Evolutionary conservation across 2,329 filamentous ascomycete genomes (phyloP), one percentile per base, ranked within the genome.

Genomic region (Blumeria graminis): DNA sequence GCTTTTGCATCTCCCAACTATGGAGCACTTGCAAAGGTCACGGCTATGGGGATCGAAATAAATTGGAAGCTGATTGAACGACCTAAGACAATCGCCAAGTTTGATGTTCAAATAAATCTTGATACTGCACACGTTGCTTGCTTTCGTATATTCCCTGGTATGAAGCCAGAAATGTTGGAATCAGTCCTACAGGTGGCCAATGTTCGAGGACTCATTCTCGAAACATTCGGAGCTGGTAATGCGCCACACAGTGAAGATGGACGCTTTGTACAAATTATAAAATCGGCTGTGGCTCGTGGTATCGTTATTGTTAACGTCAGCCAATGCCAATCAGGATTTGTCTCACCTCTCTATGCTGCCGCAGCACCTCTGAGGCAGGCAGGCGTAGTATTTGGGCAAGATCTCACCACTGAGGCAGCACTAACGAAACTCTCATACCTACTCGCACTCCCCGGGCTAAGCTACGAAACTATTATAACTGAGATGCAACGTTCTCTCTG

Each of bases 261-360:
- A 6, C 60, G 56, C n/a, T 72, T 86, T 66, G 80, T 76, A 38
- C 74, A 76, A 33, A 77, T 84, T 41, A 72, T 85, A 57, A 74
- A 75, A 18, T 74, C 76, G 16, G 82, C 81, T 5, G 78, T 84
- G 13, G 69, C 75, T 61, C 72, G 80, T 56, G 81, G 81, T 6
- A 80, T 84, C 46, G 78, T 84, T 38, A 82, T 86, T 60, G 80
- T 86, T 34, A 85, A 84, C 62, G 75, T 86, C 55, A 83, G 80
- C 1, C 82, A 86, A 66, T 86, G 66, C 43, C 64, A 65, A 59
- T 75, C 73, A 1, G 76, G 76, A 9, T 74, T 71, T 53, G 76
- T 79, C 18, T 76, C 71, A 43, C 74, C 76, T 1, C 68, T 78
- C 10, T 79, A 78, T 64, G 76, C 75, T n/a, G 71, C 76, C 1